Percentiles rank a stretch among this genome's conserved stretches.
Conservation (phyloP, 2,329 filamentous ascomycete species). For the Xylariaceae sp. region DNA sequence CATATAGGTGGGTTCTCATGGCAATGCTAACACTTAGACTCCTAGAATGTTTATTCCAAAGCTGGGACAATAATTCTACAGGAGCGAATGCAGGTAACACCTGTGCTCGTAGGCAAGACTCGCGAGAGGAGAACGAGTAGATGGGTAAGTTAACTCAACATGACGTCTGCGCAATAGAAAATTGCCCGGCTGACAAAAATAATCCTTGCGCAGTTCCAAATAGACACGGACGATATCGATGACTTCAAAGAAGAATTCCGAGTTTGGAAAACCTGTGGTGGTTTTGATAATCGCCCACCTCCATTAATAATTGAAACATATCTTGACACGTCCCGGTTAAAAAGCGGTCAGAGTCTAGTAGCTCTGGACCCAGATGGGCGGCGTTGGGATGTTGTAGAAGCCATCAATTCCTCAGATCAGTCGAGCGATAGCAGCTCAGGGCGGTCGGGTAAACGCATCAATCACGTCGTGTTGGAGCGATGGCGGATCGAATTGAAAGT, state of each 20-base stretch:
- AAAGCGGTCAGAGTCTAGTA: constrained; percentile 82
- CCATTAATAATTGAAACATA: constrained; percentile 89
- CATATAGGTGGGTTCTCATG: neutral
- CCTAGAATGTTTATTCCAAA: constrained; percentile 87
- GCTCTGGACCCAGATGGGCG: constrained; percentile 86
- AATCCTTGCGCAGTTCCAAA: constrained; percentile 69
- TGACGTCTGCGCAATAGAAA: neutral
- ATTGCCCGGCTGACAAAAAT: constrained; percentile 10
- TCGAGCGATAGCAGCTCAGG: constrained; percentile 47
- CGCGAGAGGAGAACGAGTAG: constrained; percentile 30
- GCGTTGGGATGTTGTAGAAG: constrained; percentile 87
- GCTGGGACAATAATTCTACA: constrained; percentile 80
- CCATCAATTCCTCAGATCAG: constrained; percentile 63
- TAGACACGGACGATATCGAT: constrained; percentile 90
- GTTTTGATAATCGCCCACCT: constrained; percentile 72
- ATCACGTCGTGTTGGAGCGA: constrained; percentile 82
- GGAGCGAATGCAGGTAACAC: constrained; percentile 66
- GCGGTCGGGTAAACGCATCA: constrained; percentile 46
- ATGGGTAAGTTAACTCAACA: constrained; percentile 29
- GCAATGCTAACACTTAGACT: neutral
- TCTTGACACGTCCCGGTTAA: constrained; percentile 74
- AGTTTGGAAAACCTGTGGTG: constrained; percentile 78
- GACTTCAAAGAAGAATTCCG: constrained; percentile 78
- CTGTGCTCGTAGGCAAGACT: constrained; percentile 28
- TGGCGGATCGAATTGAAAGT: constrained; percentile 84